phyloP scores from a whole-genome alignment of 1,284 basidiomycete species.

The Thelephora terrestris region DNA sequence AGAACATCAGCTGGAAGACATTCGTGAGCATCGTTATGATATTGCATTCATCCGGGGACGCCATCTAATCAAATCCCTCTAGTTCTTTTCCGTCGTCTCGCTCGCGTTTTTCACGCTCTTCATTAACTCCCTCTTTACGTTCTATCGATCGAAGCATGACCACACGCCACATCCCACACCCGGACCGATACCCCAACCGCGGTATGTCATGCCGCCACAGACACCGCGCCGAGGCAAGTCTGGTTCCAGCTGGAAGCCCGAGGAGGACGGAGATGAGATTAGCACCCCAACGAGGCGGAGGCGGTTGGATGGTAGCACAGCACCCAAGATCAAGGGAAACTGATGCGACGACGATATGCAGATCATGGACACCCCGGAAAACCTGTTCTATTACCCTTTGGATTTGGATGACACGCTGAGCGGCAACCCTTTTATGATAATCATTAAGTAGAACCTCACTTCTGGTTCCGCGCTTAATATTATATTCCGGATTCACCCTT shows the following conservation, averaged over 20 bases:
- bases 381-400: no score
- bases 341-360: no score
- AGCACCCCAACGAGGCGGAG: slow-evolving; percentile 46
- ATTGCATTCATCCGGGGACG: neutral
- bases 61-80: slow-evolving; percentile 1
- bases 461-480: no score
- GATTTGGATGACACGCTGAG: no score
- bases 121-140: slow-evolving; percentile 72
- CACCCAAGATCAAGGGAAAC: slow-evolving; percentile 36
- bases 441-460: no score
- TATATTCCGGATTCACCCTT: no score
- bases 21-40: slow-evolving; percentile 44
- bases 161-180: slow-evolving; percentile 11
- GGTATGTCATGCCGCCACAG: slow-evolving; percentile 22
- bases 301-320: slow-evolving; percentile 49
- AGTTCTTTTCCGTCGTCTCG: slow-evolving; percentile 75
- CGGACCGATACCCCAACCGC: slow-evolving; percentile 5
- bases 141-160: slow-evolving; percentile 55
- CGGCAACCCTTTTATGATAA: no score
- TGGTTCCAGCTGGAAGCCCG: slow-evolving; percentile 14
- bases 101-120: slow-evolving; percentile 74
- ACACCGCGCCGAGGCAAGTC: slow-evolving; percentile 34
- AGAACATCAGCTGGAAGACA: slow-evolving; percentile 95
- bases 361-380: no score
- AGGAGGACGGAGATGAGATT: slow-evolving; percentile 10